phyloP scores from a whole-genome alignment of 2,329 filamentous ascomycete species.

The Leptographium flavum region DNA sequence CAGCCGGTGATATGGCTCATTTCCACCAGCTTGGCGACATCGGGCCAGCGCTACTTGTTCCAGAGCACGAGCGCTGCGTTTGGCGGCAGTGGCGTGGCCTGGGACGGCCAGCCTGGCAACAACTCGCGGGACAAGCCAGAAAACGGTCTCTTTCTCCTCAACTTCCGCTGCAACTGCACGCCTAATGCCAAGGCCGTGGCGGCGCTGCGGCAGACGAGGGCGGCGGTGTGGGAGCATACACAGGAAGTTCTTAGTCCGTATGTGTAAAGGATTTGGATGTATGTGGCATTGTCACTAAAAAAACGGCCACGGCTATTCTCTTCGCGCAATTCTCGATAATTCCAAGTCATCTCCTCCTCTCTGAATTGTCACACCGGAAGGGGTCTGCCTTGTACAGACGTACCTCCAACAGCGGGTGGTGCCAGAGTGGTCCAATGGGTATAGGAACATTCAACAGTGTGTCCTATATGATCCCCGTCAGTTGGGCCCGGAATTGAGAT shows the following conservation, averaged over 20 bases:
- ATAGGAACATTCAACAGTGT: no score
- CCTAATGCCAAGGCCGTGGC: conserved; percentile 17
- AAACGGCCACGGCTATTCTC: no score
- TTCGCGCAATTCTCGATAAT: no score
- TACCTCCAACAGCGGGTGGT: no score
- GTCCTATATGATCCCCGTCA: no score
- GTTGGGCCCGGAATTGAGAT: no score
- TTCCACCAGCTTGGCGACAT: conserved; percentile 16
- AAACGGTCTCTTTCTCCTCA: conserved; percentile 20
- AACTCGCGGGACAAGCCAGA: not conserved
- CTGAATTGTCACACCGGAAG: no score
- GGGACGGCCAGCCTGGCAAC: conserved; percentile 14
- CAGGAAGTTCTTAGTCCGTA: conserved; percentile 15
- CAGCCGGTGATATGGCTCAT: conserved; percentile 18
- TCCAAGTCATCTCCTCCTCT: no score
- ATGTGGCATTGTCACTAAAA: not conserved
- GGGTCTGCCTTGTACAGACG: no score
- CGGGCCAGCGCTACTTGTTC: conserved; percentile 21
- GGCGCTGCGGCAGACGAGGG: conserved; percentile 15
- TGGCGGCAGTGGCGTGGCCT: conserved; percentile 20
- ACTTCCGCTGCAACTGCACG: conserved; percentile 18
- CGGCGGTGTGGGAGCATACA: conserved; percentile 20
- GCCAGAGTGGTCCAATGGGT: no score
- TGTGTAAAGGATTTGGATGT: not conserved
- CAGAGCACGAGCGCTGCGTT: conserved; percentile 21